Percentiles rank a stretch among this genome's conserved stretches.
phyloP scores from a whole-genome alignment of 169 alveolate species.

The Theileria sp. region DNA sequence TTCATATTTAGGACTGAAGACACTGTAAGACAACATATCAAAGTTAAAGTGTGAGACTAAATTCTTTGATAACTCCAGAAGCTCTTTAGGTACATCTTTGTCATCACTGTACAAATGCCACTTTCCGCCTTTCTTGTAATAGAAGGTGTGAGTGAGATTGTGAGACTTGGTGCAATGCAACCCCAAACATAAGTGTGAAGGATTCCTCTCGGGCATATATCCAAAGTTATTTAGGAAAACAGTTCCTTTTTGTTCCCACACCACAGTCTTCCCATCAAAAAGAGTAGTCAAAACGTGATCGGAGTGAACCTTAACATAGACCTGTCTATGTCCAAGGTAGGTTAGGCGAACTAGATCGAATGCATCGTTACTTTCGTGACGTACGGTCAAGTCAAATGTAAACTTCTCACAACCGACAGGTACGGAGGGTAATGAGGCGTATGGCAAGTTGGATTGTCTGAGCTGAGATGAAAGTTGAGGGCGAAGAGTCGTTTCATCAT shows the following conservation, averaged over 20 bases:
- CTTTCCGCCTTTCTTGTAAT: neutral
- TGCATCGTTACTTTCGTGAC: neutral
- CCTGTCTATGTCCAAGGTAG: neutral
- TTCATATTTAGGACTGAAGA: no score
- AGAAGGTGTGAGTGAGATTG: conserved; percentile 8
- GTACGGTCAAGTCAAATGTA: neutral
- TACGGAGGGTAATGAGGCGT: neutral
- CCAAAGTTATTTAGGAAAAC: neutral
- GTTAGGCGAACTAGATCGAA: neutral
- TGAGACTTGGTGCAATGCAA: neutral
- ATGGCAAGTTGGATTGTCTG: no score
- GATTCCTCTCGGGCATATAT: neutral
- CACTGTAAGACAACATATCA: no score
- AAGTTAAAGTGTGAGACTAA: no score
- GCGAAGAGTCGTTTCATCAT: neutral
- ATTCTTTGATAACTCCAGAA: neutral
- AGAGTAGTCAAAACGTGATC: neutral
- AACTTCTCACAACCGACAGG: conserved; percentile 7
- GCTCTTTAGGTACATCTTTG: neutral
- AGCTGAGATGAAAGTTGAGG: neutral
- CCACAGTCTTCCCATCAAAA: neutral
- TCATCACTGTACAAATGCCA: neutral
- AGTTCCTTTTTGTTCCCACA: neutral
- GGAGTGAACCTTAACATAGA: neutral
- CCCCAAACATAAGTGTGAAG: neutral